Percentiles rank a stretch among this genome's conserved stretches.
Conservation (phyloP, 2,329 filamentous ascomycete genomes). For the Sordariomycetes sp. region DNA sequence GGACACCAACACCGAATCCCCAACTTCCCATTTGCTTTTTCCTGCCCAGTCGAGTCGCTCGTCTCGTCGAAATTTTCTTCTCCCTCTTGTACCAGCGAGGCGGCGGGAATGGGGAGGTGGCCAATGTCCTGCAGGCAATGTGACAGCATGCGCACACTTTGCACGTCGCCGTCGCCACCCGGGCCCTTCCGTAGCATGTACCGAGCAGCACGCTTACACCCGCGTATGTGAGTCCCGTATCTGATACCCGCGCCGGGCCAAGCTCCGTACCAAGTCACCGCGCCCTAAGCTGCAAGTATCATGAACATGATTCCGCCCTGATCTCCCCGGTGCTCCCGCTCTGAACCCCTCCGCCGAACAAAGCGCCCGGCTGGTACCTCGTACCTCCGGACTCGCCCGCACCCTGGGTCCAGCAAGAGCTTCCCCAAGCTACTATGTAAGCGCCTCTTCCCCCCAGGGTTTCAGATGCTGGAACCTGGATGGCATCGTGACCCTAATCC, state of each 20-base stretch:
- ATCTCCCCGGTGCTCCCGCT: not conserved
- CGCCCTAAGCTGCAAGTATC: not conserved
- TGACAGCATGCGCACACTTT: not conserved
- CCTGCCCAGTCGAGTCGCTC: not conserved
- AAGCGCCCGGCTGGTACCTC: not conserved
- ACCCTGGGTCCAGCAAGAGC: not conserved
- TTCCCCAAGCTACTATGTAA: not conserved
- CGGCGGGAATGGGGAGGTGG: not conserved
- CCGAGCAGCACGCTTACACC: not conserved
- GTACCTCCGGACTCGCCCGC: not conserved
- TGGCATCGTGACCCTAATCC: not conserved
- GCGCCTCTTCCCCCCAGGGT: not conserved
- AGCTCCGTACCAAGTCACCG: not conserved
- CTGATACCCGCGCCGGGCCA: not conserved
- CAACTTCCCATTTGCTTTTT: not conserved
- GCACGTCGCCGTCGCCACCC: not conserved
- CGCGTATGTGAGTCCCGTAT: not conserved
- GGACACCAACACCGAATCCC: not conserved
- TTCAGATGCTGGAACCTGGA: not conserved
- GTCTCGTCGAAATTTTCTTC: not conserved
- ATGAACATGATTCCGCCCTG: not conserved
- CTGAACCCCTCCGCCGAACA: not conserved
- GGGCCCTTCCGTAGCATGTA: not conserved
- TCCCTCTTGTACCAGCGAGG: not conserved
- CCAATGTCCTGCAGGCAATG: not conserved